Base-by-base conservation (phyloP, 306 rosid species). In the Lathyrus tuberosus region DNA sequence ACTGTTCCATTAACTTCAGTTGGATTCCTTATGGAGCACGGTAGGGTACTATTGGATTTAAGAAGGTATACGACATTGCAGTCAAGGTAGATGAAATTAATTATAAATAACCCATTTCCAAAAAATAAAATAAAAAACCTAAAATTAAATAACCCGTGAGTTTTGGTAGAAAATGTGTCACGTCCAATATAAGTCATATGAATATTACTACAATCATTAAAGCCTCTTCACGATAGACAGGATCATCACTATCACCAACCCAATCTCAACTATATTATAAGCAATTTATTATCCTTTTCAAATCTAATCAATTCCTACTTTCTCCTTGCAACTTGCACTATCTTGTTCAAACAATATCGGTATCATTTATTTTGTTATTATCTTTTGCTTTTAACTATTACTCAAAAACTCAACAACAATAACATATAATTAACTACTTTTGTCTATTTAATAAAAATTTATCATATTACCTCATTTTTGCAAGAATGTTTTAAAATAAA, bases 111-210 rank as follows among this genome's bases (percentile, higher is more conserved):
- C 40, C 0, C 2, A 35, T 35, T 35, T 35, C 40, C 9, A 7
- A 7, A 35, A 7, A 35, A 33, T 5, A 31, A 5, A 20, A 0
- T 0, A 31, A 31, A 33, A 33, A 6, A 33, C 38, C 10, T 35
- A 35, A 35, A 35, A 35, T 35, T 35, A 2, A 35, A 35, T 35
- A 26, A 1, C 57, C 40, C 69, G 59, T 26, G 72, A 71, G 59
- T 76, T 33, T 76, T 42, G 84, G 68, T 59, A 61, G 58, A 47
- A 80, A 70, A 33, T 18, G 2, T 22, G 49, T 56, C 73, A 71
- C 69, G 62, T 78, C 69, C 30, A 54, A 18, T 57, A 30, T 35
- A 35, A 46, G 60, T 35, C 57, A 46, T 47, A 15, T 22, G 44
- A 33, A n/a, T 9, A 9, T 13, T 16, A 48, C 43, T 30, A 8